Percentiles rank a stretch among this genome's conserved stretches.
Evolutionary conservation across 73 alveolate species (phyloP).

Genomic region (Paramecium sexaurelia): DNA sequence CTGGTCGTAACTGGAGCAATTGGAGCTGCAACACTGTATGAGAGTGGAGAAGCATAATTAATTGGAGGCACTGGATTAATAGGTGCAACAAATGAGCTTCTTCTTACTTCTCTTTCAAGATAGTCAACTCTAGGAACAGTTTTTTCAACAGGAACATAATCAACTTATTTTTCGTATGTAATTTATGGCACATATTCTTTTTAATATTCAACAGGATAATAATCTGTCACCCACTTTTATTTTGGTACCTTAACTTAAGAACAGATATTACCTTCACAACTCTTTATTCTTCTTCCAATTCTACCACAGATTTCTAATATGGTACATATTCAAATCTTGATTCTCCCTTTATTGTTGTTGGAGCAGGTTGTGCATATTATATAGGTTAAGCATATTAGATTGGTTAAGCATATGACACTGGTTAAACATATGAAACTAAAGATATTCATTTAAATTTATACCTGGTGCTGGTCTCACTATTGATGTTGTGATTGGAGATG

Average conservation of each 20-base stretch:
- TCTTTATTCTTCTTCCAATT: conserved; percentile 65
- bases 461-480: conserved; percentile 44
- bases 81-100: conserved; percentile 44
- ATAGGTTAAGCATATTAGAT: background rate
- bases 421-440: background rate
- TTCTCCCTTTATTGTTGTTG: conserved; percentile 60
- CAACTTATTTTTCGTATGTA: conserved; percentile 60
- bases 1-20: conserved; percentile 27
- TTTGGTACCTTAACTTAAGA: conserved; percentile 49
- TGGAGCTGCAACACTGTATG: conserved; percentile 52
- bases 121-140: conserved; percentile 59
- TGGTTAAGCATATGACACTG: conserved; percentile 4
- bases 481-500: conserved; percentile 2
- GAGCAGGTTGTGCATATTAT: conserved; percentile 9
- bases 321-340: conserved; percentile 66
- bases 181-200: conserved; percentile 66
- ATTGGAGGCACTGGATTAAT: background rate
- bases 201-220: conserved; percentile 67
- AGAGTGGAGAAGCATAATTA: background rate
- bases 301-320: conserved; percentile 60
- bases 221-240: conserved; percentile 69
- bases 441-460: background rate
- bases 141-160: conserved; percentile 67
- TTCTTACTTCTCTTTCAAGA: conserved; percentile 54
- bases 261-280: background rate